Evolutionary conservation across 2,329 filamentous ascomycete genomes (phyloP), one percentile per base, ranked within the genome.

Genomic region (Colletotrichum noveboracense): DNA sequence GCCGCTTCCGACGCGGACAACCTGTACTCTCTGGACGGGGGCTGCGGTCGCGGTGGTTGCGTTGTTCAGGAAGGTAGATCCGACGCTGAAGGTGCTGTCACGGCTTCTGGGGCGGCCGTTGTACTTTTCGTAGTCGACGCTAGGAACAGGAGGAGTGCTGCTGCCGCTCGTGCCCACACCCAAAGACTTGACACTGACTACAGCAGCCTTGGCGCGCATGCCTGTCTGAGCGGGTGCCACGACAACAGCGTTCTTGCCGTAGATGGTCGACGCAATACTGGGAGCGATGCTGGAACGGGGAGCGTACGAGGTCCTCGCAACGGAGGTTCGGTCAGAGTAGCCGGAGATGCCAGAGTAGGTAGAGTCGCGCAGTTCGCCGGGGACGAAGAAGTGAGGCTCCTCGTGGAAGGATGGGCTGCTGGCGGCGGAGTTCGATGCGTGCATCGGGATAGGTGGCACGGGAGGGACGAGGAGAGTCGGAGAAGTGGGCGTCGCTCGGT

Each of bases 371-470:
- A 98, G 89, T 81, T 98, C 95, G 75, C 94, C 94, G 13, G 96
- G 96, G 79, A 98, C 94, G 84, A 98, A 98, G 89, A 98, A 98
- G 82, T 97, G 95, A 81, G 97, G 94, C 76, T 97, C 95, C 75
- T 94, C 90, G 71, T 90, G 90, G 77, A 89, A 89, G 14, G 85
- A 83, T 2, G 92, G 92, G 71, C 87, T 91, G 80, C 87, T 89
- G 75, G 88, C 86, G 75, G 71, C 62, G 18, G 70, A 75, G 61
- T 90, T 88, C 14, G 93, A 91, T 71, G 92, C 88, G 52, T 91
- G 88, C 79, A 91, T 92, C 62, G 97, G 96, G 77, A 98, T 95
- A 18, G 96, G 96, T 56, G 97, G 97, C 6, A 99, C 96, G 0
- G 96, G 96, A n/a, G 96, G 96, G 6, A 97, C 94, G 66, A 96